Evolutionary conservation across 805 yeast genomes (phyloP), one percentile per base, ranked within the genome.

Genomic region (Metschnikowia amazonensis): DNA sequence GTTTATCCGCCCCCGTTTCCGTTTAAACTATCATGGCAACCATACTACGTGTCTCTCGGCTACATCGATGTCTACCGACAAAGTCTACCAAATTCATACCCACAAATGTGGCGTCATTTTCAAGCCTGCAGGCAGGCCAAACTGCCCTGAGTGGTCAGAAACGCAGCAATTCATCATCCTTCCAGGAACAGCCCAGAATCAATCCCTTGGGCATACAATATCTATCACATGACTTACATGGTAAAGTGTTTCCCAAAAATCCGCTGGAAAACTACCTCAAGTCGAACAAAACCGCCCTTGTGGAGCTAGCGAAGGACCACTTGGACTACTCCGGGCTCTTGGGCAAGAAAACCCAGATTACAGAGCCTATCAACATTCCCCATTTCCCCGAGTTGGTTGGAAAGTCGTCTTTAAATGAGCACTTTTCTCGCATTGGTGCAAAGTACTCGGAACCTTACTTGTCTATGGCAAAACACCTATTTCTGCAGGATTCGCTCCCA

Each of bases 191-290:
- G 39, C 86, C 84, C 6, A 62, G 89, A 29, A 65, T 84, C 25
- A 88, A 86, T 60, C 84, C 84, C 16, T 84, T 86, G 6, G 95
- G 95, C 0, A 85, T 88, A 23, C 96, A 89, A 59, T 84, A 86
- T 53, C 66, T 88, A 17, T 80, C 94, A 0, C 63, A 67, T 3
- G 67, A 69, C 0, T 60, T 88, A 10, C 89, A 82, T 46, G 49
- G 56, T 13, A 87, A 82, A 53, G 59, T 88, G 1, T 89, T 87
- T 59, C 85, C 82, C 14, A 50, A 45, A 5, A 55, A 51, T 9
- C 49, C 60, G 47, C 60, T 58, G 30, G 60, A 49, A 24, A 64
- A 50, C 40, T 66, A 60, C 55, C 55, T 49, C 21, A 59, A 65
- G 21, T 59, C 62, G 24, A 56, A 65, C 23, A 52, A 68, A 29